Percentiles rank a stretch among this genome's conserved stretches.
These are phyloP conservation scores for Punctularia strigosozonata DNA, from an alignment of 768 basidiomycete genomes.

Conservation along the genomic window DNA sequence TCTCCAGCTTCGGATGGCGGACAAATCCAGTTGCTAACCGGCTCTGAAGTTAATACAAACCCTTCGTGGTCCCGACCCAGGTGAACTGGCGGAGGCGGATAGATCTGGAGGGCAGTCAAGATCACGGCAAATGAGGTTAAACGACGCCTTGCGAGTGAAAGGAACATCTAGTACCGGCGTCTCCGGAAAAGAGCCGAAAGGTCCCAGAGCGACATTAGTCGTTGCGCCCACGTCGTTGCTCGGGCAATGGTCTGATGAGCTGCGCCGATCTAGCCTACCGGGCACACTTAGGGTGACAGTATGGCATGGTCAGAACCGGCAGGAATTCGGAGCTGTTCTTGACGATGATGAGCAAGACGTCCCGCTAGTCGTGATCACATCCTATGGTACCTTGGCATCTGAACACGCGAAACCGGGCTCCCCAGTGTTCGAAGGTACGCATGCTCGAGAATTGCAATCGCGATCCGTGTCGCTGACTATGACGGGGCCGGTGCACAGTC, in stretches of 20 bases:
- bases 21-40: no score
- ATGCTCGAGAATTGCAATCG: no score
- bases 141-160: conserved; percentile 46
- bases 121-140: conserved; percentile 47
- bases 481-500: conserved; percentile 27
- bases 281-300: conserved; percentile 55
- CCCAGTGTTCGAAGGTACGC: conserved; percentile 64
- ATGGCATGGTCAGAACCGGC: conserved; percentile 84
- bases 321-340: conserved; percentile 51
- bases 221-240: conserved; percentile 88
- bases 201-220: conserved; percentile 65
- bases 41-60: conserved; percentile 80
- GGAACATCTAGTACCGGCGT: conserved; percentile 17
- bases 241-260: conserved; percentile 88
- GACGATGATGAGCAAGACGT: conserved; percentile 48
- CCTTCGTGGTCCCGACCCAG: conserved; percentile 39
- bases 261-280: conserved; percentile 71
- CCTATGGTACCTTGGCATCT: conserved; percentile 84
- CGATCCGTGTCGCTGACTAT: background rate
- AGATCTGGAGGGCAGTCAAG: conserved; percentile 21
- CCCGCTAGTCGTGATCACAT: conserved; percentile 79
- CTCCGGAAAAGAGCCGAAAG: conserved; percentile 20
- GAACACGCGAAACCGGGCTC: conserved; percentile 67
- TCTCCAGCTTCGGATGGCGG: no score
- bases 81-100: conserved; percentile 16